phyloP scores from a whole-genome alignment of 768 basidiomycete species.

The Lentinula aciculospora region DNA sequence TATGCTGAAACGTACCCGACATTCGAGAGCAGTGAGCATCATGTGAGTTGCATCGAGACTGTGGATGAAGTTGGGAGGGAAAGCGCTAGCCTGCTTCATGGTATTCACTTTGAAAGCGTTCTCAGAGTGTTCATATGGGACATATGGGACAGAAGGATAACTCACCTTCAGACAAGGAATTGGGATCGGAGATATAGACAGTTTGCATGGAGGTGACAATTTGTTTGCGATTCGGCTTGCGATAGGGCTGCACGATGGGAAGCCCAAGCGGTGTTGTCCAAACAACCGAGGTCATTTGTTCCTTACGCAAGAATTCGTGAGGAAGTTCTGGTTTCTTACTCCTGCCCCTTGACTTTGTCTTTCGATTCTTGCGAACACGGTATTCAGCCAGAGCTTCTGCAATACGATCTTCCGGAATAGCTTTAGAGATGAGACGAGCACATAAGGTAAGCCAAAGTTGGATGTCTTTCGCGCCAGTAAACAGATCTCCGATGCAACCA shows the following conservation, averaged over 20 bases:
- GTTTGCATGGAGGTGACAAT: conserved; percentile 80
- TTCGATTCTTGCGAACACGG: conserved; percentile 8
- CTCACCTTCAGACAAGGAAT: conserved; percentile 61
- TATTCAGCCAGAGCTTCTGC: conserved; percentile 32
- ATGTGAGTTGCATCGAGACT: conserved; percentile 98
- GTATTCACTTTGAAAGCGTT: conserved; percentile 52
- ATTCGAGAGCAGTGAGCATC: conserved; percentile 93
- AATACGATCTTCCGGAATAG: conserved; percentile 70
- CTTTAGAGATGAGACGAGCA: conserved; percentile 82
- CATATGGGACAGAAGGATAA: not conserved
- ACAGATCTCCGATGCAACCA: conserved; percentile 83
- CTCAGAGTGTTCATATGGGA: not conserved
- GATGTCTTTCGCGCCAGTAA: conserved; percentile 87
- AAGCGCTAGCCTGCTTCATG: conserved; percentile 88
- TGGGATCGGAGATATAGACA: conserved; percentile 87
- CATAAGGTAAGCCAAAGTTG: conserved; percentile 86
- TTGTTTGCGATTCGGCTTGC: conserved; percentile 78
- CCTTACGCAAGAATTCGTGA: conserved; percentile 53
- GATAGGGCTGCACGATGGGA: conserved; percentile 95
- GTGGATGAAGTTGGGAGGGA: conserved; percentile 99
- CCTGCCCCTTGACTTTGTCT: conserved; percentile 10
- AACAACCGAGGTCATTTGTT: conserved; percentile 92
- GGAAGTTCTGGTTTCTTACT: conserved; percentile 17
- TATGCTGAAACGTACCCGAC: conserved; percentile 49
- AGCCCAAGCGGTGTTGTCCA: conserved; percentile 97